Evolutionary conservation across 768 basidiomycete species (phyloP).

Genomic region (Rhizopogon sp.): DNA sequence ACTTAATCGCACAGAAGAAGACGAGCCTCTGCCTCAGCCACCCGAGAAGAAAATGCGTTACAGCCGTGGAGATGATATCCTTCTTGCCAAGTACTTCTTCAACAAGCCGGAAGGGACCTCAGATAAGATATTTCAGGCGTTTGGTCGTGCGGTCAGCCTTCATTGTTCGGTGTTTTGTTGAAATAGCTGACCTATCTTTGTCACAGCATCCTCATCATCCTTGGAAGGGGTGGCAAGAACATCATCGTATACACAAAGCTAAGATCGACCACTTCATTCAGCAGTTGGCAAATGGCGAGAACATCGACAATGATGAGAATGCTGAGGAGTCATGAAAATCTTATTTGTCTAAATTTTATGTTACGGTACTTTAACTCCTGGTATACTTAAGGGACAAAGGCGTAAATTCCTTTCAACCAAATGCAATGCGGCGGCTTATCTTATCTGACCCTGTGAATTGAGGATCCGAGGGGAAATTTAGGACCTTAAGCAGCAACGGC

Average conservation of each 20-base stretch:
- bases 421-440: neutral
- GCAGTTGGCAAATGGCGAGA: constrained; percentile 54
- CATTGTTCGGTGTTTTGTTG: neutral
- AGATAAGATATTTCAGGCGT: constrained; percentile 80
- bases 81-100: constrained; percentile 72
- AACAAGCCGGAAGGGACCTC: constrained; percentile 75
- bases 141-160: constrained; percentile 58
- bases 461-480: too few relatives aligned
- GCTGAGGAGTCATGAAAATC: constrained; percentile 19
- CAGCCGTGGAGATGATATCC: constrained; percentile 70
- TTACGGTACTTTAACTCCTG: neutral
- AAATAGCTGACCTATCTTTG: neutral
- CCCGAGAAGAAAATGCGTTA: constrained; percentile 90
- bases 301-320: constrained; percentile 31
- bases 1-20: constrained; percentile 56
- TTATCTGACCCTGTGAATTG: neutral
- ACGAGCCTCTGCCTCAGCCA: constrained; percentile 67
- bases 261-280: constrained; percentile 81
- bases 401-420: too few relatives aligned
- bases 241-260: constrained; percentile 81
- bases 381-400: too few relatives aligned
- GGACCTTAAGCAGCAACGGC: neutral
- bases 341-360: neutral
- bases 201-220: constrained; percentile 80
- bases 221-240: constrained; percentile 95